Evolutionary conservation across 768 basidiomycete genomes (phyloP), one percentile per base, ranked within the genome.

Genomic region (Plicaturopsis crispa): DNA sequence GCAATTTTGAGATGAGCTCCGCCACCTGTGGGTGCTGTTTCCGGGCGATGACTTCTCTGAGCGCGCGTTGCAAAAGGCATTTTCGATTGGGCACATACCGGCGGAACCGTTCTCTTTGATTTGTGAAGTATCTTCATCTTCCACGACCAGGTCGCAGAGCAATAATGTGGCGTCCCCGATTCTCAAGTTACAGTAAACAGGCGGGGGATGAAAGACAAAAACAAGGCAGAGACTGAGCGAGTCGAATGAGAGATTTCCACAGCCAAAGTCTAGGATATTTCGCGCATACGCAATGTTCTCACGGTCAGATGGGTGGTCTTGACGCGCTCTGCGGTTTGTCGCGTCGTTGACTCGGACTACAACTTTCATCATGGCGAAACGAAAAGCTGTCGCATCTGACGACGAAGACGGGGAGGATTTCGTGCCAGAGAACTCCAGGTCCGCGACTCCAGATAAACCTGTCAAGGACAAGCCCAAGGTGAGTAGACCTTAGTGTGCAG

Each of bases 81-180:
- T 8, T 28, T 8, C 26, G 14, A 14, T 8, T 41, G 33, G 33
- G 16, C 37, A 69, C 79, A 59, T 56, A 88, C 88, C 50, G 85
- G 86, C 50, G 82, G 72, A 47, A 74, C 72, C 52, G 76, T 76
- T 67, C 79, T 83, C 78, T 85, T 89, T 35, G 84, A 76, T 69
- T 84, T 84, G 61, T 81, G 81, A 52, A 78, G 70, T 63, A 92
- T 89, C 77, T 84, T 89, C 89, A 92, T 92, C 52, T 62, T 72
- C 74, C 73, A 65, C 67, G 71, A 69, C 61, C 44, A 61, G 50
- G 62, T 67, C 70, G 63, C 55, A 40, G 36, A 48, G 33, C 41
- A 43, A 23, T 24, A 22, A 17, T 38, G 33, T 32, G 34, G 21
- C 34, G 44, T 22, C 47, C 55, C 42, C 38, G 17, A 32, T 28